Evolutionary conservation across 2,329 filamentous ascomycete genomes (phyloP).

Genomic region (Sarocladium brachiariae): DNA sequence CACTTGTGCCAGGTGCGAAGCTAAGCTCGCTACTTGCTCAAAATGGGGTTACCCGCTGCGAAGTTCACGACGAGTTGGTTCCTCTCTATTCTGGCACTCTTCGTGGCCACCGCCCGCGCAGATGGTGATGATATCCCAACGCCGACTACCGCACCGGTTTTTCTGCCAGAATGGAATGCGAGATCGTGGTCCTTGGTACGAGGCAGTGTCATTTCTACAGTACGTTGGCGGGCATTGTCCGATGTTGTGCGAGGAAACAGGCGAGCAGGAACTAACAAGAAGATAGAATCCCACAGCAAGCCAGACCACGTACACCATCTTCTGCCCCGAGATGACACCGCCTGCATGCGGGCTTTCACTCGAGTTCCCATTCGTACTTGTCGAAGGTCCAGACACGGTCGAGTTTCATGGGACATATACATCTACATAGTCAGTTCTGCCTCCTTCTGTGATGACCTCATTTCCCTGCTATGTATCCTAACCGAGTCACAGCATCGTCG

Average conservation of each 20-base stretch:
- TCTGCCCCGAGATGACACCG: conserved; percentile 36
- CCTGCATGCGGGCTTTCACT: conserved; percentile 36
- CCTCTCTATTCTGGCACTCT: conserved; percentile 21
- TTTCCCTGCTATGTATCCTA: background rate
- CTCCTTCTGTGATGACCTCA: background rate
- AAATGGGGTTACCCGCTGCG: background rate
- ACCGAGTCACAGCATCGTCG: conserved; percentile 29
- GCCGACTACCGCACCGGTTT: conserved; percentile 37
- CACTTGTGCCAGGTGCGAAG: background rate
- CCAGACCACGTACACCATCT: conserved; percentile 41
- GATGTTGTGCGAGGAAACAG: background rate
- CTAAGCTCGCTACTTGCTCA: background rate
- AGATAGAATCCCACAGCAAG: conserved; percentile 27
- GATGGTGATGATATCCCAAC: conserved; percentile 19
- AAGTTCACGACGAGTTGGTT: conserved; percentile 6
- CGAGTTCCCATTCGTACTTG: conserved; percentile 40
- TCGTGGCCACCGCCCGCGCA: conserved; percentile 12
- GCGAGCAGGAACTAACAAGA: background rate
- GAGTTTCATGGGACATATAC: conserved; percentile 36
- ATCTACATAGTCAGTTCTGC: conserved; percentile 34
- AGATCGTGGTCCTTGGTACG: conserved; percentile 38
- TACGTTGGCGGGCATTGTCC: conserved; percentile 19
- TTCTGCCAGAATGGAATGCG: conserved; percentile 34
- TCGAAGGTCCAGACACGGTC: conserved; percentile 38
- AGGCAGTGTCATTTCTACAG: conserved; percentile 38